phyloP scores from a whole-genome alignment of 306 rosid species.

The Sechiopsis laciniata region DNA sequence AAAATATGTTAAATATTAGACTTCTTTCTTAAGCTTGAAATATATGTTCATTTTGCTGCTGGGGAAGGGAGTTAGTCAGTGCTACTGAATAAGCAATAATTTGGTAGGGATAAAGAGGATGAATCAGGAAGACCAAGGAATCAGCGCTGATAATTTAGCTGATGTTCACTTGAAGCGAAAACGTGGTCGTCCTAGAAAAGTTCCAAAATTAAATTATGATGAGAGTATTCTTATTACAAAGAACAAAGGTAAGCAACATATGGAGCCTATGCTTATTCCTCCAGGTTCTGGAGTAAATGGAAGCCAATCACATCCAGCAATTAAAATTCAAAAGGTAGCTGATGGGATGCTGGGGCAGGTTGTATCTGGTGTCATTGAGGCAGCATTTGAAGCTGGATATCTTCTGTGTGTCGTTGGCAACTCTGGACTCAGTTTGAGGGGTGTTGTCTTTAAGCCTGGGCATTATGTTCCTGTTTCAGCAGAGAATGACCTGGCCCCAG shows the following conservation, averaged over 20 bases:
- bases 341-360: slow-evolving; percentile 54
- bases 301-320: slow-evolving; percentile 44
- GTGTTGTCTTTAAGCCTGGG: slow-evolving; percentile 82
- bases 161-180: slow-evolving; percentile 70
- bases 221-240: slow-evolving; percentile 30
- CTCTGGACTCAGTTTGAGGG: slow-evolving; percentile 64
- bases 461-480: slow-evolving; percentile 58
- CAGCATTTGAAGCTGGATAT: slow-evolving; percentile 87
- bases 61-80: slow-evolving; percentile 19
- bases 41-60: slow-evolving; percentile 17
- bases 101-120: slow-evolving; percentile 32
- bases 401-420: slow-evolving; percentile 72
- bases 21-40: slow-evolving; percentile 12
- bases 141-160: slow-evolving; percentile 46
- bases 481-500: slow-evolving; percentile 82
- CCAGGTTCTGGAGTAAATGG: slow-evolving; percentile 54
- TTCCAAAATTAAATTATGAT: slow-evolving; percentile 48
- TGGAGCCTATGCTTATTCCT: slow-evolving; percentile 33
- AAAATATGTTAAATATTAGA: not conserved
- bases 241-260: slow-evolving; percentile 36
- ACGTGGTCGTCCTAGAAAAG: slow-evolving; percentile 93
- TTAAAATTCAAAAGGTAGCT: slow-evolving; percentile 31
- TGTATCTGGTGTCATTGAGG: slow-evolving; percentile 83
- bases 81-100: slow-evolving; percentile 6
- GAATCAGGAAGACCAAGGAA: slow-evolving; percentile 52